Base-by-base conservation (phyloP, 495 filamentous ascomycete genomes). In the Penicillium flavigenum region DNA sequence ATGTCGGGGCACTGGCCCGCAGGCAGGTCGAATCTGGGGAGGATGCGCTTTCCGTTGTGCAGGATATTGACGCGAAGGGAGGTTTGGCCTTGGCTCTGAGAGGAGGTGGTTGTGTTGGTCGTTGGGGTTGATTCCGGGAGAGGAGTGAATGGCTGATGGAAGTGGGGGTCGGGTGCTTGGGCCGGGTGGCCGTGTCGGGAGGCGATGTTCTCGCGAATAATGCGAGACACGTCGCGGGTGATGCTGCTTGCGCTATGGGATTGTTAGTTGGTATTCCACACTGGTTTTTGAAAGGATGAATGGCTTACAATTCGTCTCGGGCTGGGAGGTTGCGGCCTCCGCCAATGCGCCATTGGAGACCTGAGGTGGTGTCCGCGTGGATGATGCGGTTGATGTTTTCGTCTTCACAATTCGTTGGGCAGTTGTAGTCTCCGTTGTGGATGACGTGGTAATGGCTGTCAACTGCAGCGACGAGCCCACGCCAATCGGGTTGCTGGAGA, bases 401-500 rank as follows among this genome's bases (percentile, higher is more conserved):
- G 47, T 72, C 60, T 52, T 77, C 77, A 47, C 75, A 78, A 8
- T 27, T 27, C 1, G 62, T 10, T 0, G 62, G 47, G 57, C 75
- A 77, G 0, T 72, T 58, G 52, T 58, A 71, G 10, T 60, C 58
- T 5, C 70, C 76, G 41, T 72, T 55, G 57, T 78, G 76, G 24
- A 73, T 32, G 7, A 75, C 60, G 27, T 76, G 68, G 50, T 76
- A 78, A 54, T 80, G 76, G 51, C 72, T 76, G 54, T 80, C 76
- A 10, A 80, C 67, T n/a, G 76, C 76, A 17, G 77, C 76, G 2
- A 80, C 76, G 10, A 80, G 36, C 0, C 74, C 74, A 36, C 73
- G 72, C 72, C 74, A 80, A 42, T 78, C 72, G 8, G 74, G 70
- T 42, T 73, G 71, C 51, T 76, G 68, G 1, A 80, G 63, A 44